Conservation (phyloP, 164 flowering plant genomes). For the Annona squamosa region DNA sequence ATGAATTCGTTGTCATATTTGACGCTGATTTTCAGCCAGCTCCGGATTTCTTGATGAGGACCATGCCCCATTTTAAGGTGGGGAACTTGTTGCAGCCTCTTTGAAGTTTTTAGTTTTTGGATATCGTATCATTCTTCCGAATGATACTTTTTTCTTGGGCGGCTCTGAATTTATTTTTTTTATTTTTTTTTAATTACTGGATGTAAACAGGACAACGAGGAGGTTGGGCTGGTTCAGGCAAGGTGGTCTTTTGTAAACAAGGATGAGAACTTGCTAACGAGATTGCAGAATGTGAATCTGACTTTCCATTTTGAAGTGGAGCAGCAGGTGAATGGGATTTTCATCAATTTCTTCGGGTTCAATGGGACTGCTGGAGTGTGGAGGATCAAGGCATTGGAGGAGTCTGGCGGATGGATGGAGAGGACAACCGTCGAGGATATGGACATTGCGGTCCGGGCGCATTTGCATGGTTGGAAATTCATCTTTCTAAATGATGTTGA, state of each 20-base stretch:
- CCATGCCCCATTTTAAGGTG: constrained; percentile 91
- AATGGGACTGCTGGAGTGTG: constrained; percentile 99
- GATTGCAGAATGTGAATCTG: constrained; percentile 82
- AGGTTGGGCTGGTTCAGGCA: constrained; percentile 90
- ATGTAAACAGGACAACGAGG: constrained; percentile 65
- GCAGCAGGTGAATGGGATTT: constrained; percentile 95
- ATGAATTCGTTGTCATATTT: constrained; percentile 87
- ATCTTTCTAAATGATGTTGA: constrained; percentile 90
- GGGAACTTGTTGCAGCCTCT: not conserved
- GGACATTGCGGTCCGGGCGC: constrained; percentile 98
- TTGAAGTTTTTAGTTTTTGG: not conserved
- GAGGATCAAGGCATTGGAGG: constrained; percentile 95
- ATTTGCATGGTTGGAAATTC: constrained; percentile 92
- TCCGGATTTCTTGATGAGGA: constrained; percentile 68
- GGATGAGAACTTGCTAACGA: constrained; percentile 85
- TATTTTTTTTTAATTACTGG: not conserved
- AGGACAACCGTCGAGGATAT: constrained; percentile 98
- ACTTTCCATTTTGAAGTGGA: constrained; percentile 95
- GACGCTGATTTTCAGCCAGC: constrained; percentile 97
- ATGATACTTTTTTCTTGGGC: not conserved
- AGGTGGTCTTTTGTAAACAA: constrained; percentile 99
- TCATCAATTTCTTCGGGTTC: constrained; percentile 90
- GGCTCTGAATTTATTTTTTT: no score
- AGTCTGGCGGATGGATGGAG: constrained; percentile 97
- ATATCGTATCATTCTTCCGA: not conserved